Percentiles rank a stretch among this genome's conserved stretches.
These are phyloP conservation scores for Scutellaria galericulata DNA, from an alignment of 257 asterid species.

Conservation along the genomic window DNA sequence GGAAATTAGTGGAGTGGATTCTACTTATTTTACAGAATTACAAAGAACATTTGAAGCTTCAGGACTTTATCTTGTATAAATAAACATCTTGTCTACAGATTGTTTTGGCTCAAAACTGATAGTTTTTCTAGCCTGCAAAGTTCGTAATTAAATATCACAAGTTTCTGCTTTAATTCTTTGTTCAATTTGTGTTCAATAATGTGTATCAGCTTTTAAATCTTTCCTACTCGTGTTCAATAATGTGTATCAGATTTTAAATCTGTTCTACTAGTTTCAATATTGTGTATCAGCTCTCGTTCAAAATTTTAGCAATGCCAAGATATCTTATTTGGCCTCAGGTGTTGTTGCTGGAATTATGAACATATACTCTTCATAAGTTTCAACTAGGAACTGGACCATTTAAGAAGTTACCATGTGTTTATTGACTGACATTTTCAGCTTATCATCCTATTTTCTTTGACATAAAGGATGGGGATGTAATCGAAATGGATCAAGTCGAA, in stretches of 20 bases:
- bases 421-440: slow-evolving; percentile 1
- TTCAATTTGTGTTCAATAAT: slow-evolving; percentile 15
- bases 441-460: slow-evolving; percentile 5
- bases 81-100: background rate
- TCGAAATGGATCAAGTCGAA: too few species aligned
- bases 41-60: slow-evolving; percentile 4
- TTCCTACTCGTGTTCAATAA: too few species aligned
- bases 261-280: too few species aligned
- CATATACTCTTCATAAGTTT: slow-evolving; percentile 10
- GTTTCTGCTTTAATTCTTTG: slow-evolving; percentile 18
- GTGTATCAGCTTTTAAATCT: background rate
- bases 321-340: slow-evolving; percentile 8
- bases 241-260: too few species aligned
- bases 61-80: background rate
- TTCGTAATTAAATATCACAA: background rate
- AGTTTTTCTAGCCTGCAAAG: slow-evolving; percentile 21
- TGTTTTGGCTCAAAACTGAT: slow-evolving; percentile 15
- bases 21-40: slow-evolving; percentile 23
- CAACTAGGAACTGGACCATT: slow-evolving; percentile 15
- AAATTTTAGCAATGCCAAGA: background rate
- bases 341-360: slow-evolving; percentile 4
- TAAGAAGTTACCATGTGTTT: slow-evolving; percentile 7
- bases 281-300: too few species aligned
- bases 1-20: slow-evolving; percentile 18
- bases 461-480: background rate